These are phyloP conservation scores for Colletotrichum sp. DNA, from an alignment of 2,329 filamentous ascomycete species.

Conservation along the genomic window DNA sequence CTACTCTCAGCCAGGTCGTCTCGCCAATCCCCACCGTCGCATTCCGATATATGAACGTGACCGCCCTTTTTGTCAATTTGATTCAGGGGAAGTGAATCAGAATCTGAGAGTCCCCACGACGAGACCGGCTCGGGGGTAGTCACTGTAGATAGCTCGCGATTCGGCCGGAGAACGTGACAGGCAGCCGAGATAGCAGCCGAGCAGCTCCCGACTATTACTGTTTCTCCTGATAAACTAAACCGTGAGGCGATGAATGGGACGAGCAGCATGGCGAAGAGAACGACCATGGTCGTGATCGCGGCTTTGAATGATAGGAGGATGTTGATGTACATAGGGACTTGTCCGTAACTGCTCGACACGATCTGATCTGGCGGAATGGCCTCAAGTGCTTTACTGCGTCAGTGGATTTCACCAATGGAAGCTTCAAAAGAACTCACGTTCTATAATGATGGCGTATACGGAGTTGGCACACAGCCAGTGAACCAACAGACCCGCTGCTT, in stretches of 20 bases:
- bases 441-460: background rate
- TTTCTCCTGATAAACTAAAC: background rate
- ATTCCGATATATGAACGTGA: background rate
- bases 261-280: background rate
- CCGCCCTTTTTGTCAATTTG: background rate
- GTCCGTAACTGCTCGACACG: background rate
- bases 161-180: background rate
- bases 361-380: background rate
- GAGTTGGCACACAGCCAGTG: background rate
- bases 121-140: background rate
- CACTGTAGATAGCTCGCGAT: background rate
- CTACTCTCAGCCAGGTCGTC: background rate
- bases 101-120: background rate
- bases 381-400: background rate
- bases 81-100: background rate
- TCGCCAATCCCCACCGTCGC: background rate
- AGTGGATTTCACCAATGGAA: accelerated
- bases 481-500: background rate
- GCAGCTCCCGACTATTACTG: background rate
- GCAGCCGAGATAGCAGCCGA: background rate
- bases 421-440: background rate
- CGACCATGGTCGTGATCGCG: background rate
- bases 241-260: background rate
- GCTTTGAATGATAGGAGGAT: background rate
- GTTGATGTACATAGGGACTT: background rate